Base-by-base conservation (phyloP, 192 early-diverging fungal species). In the Bifiguratus adelaidae region DNA sequence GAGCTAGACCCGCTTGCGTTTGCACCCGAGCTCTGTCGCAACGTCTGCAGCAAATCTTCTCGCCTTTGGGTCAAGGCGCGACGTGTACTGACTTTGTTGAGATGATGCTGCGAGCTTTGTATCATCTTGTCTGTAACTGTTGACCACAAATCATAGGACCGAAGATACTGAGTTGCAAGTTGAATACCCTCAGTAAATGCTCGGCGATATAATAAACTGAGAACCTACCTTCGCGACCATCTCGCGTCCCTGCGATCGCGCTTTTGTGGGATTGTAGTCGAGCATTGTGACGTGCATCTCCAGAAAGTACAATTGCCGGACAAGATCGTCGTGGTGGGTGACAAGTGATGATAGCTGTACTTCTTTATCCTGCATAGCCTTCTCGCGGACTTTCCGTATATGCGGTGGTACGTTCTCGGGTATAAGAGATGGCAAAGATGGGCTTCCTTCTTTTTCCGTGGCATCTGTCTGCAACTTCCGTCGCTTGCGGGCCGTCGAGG, bases 251-350 rank as follows among this genome's bases (percentile, higher is more conserved):
- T n/a, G n/a, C n/a, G n/a, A n/a, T n/a, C n/a, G n/a, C 38, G 64
- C 47, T 47, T 55, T 68, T 32, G 58, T 55, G 2, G 76, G 73
- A 30, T 76, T 69, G 37, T 70, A 78, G 2, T 58, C 62, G 20
- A 78, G 26, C 45, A 68, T 57, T 4, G 63, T 61, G 22, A 65
- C 58, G 50, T 63, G 65, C 3, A 64, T 48, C 51, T 80, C 77
- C 29, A 80, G 47, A 53, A 73, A 72, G 29, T 72, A 78, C 9
- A 78, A 48, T 54, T 82, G 73, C 21, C 71, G 60, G 16, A 69
- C 58, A 13, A 63, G 24, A 25, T 53, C 50, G 26, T 80, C 76
- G 43, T 80, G 73, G 23, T 53, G 55, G 28, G 71, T 61, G 30
- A 76, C 52, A 23, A 76, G 55, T 20, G 53, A 40, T 22, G 66